A percentile compares a stretch with the other conserved stretches of the same genome.
These are phyloP conservation scores for Scedosporium dehoogii DNA, from an alignment of 2,329 filamentous ascomycete genomes.

Conservation along the genomic window DNA sequence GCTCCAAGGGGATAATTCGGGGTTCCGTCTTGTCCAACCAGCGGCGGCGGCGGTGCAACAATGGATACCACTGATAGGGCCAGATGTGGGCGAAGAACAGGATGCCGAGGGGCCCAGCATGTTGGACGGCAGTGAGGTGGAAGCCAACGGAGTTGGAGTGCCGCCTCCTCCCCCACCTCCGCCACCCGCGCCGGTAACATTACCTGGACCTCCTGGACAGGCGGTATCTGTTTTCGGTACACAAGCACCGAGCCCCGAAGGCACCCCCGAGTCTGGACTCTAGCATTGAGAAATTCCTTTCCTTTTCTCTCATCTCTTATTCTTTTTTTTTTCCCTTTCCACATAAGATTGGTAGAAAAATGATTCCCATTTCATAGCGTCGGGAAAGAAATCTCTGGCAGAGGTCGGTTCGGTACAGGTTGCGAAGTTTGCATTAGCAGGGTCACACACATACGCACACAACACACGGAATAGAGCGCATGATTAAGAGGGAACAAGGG, in stretches of 20 bases:
- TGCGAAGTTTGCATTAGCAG: neutral
- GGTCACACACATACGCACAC: neutral
- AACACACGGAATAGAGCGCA: neutral
- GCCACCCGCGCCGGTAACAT: neutral
- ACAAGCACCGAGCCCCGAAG: neutral
- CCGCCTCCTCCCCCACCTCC: neutral
- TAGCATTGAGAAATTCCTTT: neutral
- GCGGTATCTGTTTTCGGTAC: neutral
- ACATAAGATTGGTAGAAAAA: neutral
- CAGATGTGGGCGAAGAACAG: slow-evolving; percentile 5
- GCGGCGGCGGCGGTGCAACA: neutral
- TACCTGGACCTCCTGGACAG: neutral
- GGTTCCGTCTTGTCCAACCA: neutral
- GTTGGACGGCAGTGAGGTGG: neutral
- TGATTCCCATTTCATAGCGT: neutral
- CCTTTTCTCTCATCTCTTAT: neutral
- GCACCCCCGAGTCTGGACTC: neutral
- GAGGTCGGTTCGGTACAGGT: neutral
- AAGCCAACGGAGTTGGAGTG: neutral
- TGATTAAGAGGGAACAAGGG: neutral
- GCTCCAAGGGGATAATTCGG: slow-evolving; percentile 18
- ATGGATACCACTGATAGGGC: neutral
- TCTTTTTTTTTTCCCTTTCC: neutral
- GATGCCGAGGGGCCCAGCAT: neutral
- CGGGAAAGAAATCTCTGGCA: neutral